These are phyloP conservation scores for Mycena floridula DNA, from an alignment of 768 basidiomycete genomes.

Conservation along the genomic window DNA sequence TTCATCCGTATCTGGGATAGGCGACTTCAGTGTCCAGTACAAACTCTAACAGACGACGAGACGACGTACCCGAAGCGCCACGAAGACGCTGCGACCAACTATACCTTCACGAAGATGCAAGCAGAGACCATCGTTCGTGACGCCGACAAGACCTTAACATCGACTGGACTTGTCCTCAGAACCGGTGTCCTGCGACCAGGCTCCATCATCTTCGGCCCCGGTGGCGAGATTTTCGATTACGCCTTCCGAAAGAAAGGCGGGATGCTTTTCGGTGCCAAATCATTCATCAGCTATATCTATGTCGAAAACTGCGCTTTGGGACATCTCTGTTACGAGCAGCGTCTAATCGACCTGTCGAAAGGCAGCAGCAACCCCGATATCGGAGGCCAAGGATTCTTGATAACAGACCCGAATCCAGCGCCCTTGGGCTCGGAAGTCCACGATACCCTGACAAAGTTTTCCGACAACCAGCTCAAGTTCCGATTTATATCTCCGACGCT, in stretches of 20 bases:
- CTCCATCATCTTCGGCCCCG: conserved; percentile 34
- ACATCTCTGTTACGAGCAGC: conserved; percentile 32
- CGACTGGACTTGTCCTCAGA: conserved; percentile 16
- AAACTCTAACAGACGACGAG: background rate
- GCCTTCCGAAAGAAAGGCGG: conserved; percentile 23
- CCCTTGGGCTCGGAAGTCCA: conserved; percentile 30
- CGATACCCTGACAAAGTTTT: conserved; percentile 21
- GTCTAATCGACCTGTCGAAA: conserved; percentile 24
- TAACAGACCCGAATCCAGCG: conserved; percentile 29
- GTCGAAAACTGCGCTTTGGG: conserved; percentile 36
- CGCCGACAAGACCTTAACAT: conserved; percentile 19
- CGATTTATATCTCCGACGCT: conserved; percentile 21
- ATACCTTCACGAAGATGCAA: conserved; percentile 28
- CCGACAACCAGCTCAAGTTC: conserved; percentile 23
- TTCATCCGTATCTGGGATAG: background rate
- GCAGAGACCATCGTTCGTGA: conserved; percentile 27
- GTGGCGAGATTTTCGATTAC: conserved; percentile 33
- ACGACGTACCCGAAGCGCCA: background rate
- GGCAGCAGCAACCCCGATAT: conserved; percentile 25
- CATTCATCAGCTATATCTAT: conserved; percentile 28
- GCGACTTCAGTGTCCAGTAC: background rate
- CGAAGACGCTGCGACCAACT: conserved; percentile 20
- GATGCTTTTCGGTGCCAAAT: conserved; percentile 24
- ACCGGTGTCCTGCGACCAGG: conserved; percentile 37
- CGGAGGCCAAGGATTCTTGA: conserved; percentile 31